These are phyloP conservation scores for Aspergillus viridinutans DNA, from an alignment of 2,329 filamentous ascomycete species.

Conservation along the genomic window DNA sequence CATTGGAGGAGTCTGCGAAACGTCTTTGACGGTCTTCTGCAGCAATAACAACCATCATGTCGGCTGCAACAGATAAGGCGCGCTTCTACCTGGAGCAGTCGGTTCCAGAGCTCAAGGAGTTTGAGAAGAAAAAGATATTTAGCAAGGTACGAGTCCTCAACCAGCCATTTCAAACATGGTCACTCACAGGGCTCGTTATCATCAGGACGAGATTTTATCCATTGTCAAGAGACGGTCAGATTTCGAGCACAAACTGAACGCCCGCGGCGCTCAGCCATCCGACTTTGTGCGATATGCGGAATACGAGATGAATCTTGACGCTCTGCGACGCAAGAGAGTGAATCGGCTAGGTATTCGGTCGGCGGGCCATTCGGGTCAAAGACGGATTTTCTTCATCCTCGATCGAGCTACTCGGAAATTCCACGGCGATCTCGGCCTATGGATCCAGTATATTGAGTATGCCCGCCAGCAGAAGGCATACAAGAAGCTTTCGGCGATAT, in stretches of 20 bases:
- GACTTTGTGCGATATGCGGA: constrained; percentile 83
- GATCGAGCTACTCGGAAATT: constrained; percentile 83
- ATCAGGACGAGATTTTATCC: constrained; percentile 78
- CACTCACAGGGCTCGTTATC: constrained; percentile 7
- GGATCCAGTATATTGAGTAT: constrained; percentile 87
- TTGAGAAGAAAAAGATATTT: constrained; percentile 89
- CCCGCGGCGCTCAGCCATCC: constrained; percentile 67
- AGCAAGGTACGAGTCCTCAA: constrained; percentile 54
- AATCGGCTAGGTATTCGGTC: constrained; percentile 73
- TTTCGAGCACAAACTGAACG: constrained; percentile 86
- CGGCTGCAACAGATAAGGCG: constrained; percentile 84
- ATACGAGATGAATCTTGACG: constrained; percentile 65
- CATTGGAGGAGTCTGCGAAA: not conserved
- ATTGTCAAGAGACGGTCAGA: constrained; percentile 88
- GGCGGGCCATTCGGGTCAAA: constrained; percentile 67
- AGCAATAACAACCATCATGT: constrained; percentile 51
- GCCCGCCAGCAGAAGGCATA: constrained; percentile 63
- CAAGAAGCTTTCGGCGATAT: constrained; percentile 57
- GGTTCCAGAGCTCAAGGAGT: constrained; percentile 87
- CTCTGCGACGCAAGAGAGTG: constrained; percentile 75
- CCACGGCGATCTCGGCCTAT: constrained; percentile 73
- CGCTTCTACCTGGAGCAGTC: constrained; percentile 91
- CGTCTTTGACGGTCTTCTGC: not conserved
- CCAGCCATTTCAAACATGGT: not conserved
- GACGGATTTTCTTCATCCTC: constrained; percentile 82